These are phyloP conservation scores for Orbilia ellipsospora DNA, from an alignment of 2,329 filamentous ascomycete species.

Conservation along the genomic window DNA sequence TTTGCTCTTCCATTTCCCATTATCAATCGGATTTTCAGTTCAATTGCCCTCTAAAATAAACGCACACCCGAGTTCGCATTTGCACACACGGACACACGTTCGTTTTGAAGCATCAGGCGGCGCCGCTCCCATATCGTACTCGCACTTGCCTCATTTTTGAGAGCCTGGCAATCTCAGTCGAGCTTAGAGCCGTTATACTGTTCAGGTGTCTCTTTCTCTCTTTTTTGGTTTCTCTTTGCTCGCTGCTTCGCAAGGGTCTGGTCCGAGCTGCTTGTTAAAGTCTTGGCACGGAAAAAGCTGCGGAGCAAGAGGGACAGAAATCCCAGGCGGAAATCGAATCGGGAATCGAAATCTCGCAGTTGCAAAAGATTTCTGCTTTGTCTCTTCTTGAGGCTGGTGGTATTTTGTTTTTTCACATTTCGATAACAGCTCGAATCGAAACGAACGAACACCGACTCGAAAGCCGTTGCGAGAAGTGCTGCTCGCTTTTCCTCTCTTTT, in stretches of 20 bases:
- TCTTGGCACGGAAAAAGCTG: conserved; percentile 38
- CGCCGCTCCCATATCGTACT: conserved; percentile 9
- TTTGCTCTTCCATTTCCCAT: background rate
- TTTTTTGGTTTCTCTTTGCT: too few species aligned
- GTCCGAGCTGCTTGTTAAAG: conserved; percentile 35
- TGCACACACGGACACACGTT: conserved; percentile 7
- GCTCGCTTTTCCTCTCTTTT: background rate
- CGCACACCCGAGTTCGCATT: conserved; percentile 3
- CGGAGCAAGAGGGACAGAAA: conserved; percentile 21
- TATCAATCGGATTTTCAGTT: conserved; percentile 9
- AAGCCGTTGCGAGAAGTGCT: background rate
- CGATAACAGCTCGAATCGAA: background rate
- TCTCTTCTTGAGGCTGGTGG: conserved; percentile 20
- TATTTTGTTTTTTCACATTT: conserved; percentile 19
- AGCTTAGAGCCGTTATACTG: conserved; percentile 21
- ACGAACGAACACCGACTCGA: background rate
- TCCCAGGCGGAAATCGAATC: conserved; percentile 30
- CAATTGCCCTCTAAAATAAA: too few species aligned
- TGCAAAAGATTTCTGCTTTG: conserved; percentile 32
- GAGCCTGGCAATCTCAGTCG: conserved; percentile 9
- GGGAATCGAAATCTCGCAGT: conserved; percentile 3
- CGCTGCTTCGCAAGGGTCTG: conserved; percentile 26
- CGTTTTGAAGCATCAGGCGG: conserved; percentile 18
- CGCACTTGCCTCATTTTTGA: conserved; percentile 45
- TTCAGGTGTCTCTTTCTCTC: conserved; percentile 34